These are phyloP conservation scores for Plasmodium coatneyi DNA, from an alignment of 169 alveolate genomes.

Conservation along the genomic window DNA sequence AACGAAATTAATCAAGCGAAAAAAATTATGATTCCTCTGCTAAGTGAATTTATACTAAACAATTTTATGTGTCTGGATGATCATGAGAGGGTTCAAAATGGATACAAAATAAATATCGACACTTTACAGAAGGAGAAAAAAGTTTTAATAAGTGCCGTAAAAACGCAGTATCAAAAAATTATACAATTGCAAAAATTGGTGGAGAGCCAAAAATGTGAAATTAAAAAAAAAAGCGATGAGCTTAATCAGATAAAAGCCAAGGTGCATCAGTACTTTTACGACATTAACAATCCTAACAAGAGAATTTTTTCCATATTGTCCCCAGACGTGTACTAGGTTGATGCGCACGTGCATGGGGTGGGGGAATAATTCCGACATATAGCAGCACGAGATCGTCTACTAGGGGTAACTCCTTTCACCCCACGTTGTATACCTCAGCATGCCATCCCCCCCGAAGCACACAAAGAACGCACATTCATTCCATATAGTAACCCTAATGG, in stretches of 20 bases:
- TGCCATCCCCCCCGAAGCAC: background rate
- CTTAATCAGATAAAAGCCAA: constrained; percentile 71
- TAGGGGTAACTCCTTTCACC: background rate
- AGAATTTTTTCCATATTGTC: constrained; percentile 38
- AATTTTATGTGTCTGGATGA: constrained; percentile 19
- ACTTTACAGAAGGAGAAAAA: constrained; percentile 63
- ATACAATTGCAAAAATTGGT: constrained; percentile 40
- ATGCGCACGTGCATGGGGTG: background rate
- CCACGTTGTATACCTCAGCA: background rate
- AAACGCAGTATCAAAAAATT: constrained; percentile 58
- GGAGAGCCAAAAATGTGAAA: constrained; percentile 53
- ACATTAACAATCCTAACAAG: constrained; percentile 55
- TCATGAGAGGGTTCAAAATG: constrained; percentile 6
- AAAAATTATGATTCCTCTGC: constrained; percentile 41
- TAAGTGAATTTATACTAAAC: constrained; percentile 49
- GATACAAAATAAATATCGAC: constrained; percentile 11
- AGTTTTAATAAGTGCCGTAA: constrained; percentile 69
- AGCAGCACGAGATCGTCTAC: background rate
- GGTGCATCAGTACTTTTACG: constrained; percentile 70
- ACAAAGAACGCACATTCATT: background rate
- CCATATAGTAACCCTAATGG: background rate
- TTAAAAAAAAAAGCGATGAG: constrained; percentile 70
- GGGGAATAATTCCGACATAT: background rate
- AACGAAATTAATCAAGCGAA: constrained; percentile 55
- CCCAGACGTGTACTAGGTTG: constrained; percentile 46